Percentiles rank a stretch among this genome's conserved stretches.
These are phyloP conservation scores for Fusarium sublunatum DNA, from an alignment of 2,329 filamentous ascomycete species.

Conservation along the genomic window DNA sequence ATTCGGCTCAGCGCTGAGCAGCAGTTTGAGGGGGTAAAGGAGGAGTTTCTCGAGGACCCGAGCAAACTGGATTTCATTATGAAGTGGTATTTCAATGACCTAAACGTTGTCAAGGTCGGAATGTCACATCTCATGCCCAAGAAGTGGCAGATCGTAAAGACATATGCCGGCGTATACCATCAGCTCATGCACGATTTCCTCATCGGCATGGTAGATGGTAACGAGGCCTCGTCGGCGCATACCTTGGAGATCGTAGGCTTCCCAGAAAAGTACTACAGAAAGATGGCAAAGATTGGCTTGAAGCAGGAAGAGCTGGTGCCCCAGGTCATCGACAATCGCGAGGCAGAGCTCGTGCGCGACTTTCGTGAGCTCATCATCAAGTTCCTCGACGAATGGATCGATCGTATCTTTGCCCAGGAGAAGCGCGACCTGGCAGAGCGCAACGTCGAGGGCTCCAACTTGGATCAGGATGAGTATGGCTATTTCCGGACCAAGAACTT, in stretches of 20 bases:
- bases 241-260: constrained; percentile 94
- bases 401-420: constrained; percentile 87
- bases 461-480: constrained; percentile 89
- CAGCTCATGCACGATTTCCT: constrained; percentile 95
- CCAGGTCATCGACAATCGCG: constrained; percentile 90
- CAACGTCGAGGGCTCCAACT: constrained; percentile 76
- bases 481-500: constrained; percentile 93
- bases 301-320: constrained; percentile 79
- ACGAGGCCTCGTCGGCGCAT: constrained; percentile 84
- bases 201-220: constrained; percentile 82
- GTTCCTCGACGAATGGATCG: constrained; percentile 97
- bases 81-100: constrained; percentile 97
- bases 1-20: constrained; percentile 78
- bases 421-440: constrained; percentile 82
- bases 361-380: constrained; percentile 96
- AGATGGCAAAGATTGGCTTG: constrained; percentile 92
- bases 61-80: constrained; percentile 85
- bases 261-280: constrained; percentile 94
- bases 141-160: constrained; percentile 95
- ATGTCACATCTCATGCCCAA: constrained; percentile 93
- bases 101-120: constrained; percentile 92
- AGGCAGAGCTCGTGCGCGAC: constrained; percentile 89
- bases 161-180: constrained; percentile 92
- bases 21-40: constrained; percentile 77
- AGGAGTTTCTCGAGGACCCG: constrained; percentile 85